Conservation (phyloP, 495 filamentous ascomycete genomes). For the Physcia stellaris region DNA sequence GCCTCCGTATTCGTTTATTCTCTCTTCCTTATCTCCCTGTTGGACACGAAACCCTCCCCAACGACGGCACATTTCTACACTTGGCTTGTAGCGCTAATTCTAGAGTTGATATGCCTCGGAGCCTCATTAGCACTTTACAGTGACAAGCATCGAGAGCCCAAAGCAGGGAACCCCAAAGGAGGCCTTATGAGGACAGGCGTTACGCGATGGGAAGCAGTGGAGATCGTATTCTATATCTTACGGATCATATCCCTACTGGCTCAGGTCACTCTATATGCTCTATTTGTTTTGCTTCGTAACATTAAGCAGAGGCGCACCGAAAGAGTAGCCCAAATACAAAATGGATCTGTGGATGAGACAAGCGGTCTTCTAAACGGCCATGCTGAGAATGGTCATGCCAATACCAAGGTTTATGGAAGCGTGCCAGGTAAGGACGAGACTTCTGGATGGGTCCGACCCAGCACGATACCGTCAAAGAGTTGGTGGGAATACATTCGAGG, state of each 20-base stretch:
- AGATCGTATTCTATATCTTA: constrained; percentile 43
- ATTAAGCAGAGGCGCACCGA: constrained; percentile 9
- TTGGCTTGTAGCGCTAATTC: constrained; percentile 53
- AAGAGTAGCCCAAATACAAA: constrained; percentile 10
- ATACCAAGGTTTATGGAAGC: constrained; percentile 40
- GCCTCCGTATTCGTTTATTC: constrained; percentile 65
- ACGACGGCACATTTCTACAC: constrained; percentile 56
- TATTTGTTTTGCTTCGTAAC: constrained; percentile 32
- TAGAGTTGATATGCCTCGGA: constrained; percentile 56
- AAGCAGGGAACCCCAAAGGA: constrained; percentile 38
- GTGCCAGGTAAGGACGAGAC: constrained; percentile 22
- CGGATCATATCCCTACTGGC: constrained; percentile 45
- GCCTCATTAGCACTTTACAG: constrained; percentile 49
- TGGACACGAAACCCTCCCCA: constrained; percentile 66
- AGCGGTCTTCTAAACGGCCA: constrained; percentile 35
- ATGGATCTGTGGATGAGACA: constrained; percentile 35
- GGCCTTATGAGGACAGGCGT: constrained; percentile 31
- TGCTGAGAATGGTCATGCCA: constrained; percentile 29
- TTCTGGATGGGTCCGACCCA: constrained; percentile 48
- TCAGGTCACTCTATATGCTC: constrained; percentile 44
- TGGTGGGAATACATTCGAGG: constrained; percentile 81
- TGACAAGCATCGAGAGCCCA: constrained; percentile 40
- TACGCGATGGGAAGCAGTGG: constrained; percentile 52
- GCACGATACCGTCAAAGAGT: constrained; percentile 49
- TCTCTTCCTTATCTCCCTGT: constrained; percentile 60